Evolutionary conservation across 768 basidiomycete species (phyloP), one percentile per base, ranked within the genome.

Genomic region (Boletus tylopilopsis): DNA sequence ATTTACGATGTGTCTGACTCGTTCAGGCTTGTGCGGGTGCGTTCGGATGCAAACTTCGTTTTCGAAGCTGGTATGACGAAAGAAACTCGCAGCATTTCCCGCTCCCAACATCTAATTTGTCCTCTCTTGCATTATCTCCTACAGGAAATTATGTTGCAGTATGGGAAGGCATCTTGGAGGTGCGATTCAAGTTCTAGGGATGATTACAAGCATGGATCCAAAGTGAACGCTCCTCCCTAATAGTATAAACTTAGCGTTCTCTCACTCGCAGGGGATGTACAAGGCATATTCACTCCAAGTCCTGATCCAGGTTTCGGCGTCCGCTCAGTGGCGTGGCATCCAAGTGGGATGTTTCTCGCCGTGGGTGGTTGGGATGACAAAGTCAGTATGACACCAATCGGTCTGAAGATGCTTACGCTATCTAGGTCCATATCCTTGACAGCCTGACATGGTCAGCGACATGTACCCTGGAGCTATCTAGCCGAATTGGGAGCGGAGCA

Each of bases 311-410:
- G 86, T 15, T 79, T 94, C 48, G 94, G 94, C 6, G 82, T 96
- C 36, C 79, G 91, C 10, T 74, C 71, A 50, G 83, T 85, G 1
- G 71, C 79, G 18, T 97, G 94, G 94, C 90, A 94, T 68, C 94
- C 93, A 4, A 85, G 75, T 47, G 90, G 93, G 5, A 73, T 79
- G 60, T 94, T 88, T 63, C 71, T 96, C 9, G 87, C 85, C 2
- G 75, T 94, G 0, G 84, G 82, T 12, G 94, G 94, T 11, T 94
- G 87, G 82, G 92, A 94, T 68, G 91, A 94, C 59, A 90, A 87
- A 70, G 91, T 87, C 47, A 35, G 71, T 56, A 4, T 19, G 30
- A 44, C 25, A 27, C 15, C 13, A 34, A 33, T 6, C 5, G 34
- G 5, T 44, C 16, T 24, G n/a, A 27, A 58, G 23, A 12, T 24